These are phyloP conservation scores for Westerdykella ornata DNA, from an alignment of 2,329 filamentous ascomycete species.

Conservation along the genomic window DNA sequence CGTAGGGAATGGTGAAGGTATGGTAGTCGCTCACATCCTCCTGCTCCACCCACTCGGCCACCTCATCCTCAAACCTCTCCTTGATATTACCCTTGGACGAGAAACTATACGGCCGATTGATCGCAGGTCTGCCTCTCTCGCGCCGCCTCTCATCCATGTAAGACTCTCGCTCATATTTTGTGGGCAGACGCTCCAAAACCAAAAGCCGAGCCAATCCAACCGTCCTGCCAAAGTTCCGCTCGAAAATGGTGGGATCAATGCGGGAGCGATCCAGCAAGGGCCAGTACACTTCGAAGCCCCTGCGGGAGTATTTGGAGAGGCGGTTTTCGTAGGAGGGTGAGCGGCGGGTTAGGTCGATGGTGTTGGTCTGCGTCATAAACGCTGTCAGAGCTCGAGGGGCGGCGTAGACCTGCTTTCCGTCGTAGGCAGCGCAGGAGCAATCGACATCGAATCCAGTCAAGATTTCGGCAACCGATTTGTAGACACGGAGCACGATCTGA, in stretches of 20 bases:
- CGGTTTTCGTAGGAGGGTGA: conserved; percentile 85
- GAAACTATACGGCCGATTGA: conserved; percentile 41
- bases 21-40: conserved; percentile 75
- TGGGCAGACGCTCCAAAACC: conserved; percentile 72
- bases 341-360: conserved; percentile 68
- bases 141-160: conserved; percentile 64
- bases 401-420: conserved; percentile 72
- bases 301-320: conserved; percentile 71
- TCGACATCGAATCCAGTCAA: conserved; percentile 86
- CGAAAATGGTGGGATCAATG: conserved; percentile 80
- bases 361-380: conserved; percentile 76
- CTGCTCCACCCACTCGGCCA: conserved; percentile 74
- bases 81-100: conserved; percentile 62
- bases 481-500: conserved; percentile 78
- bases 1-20: conserved; percentile 59
- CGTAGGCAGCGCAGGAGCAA: conserved; percentile 72
- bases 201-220: conserved; percentile 72
- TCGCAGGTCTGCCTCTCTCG: conserved; percentile 63
- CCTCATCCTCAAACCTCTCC: conserved; percentile 67
- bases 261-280: conserved; percentile 64
- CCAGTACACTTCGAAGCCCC: conserved; percentile 82
- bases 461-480: conserved; percentile 77
- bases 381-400: conserved; percentile 70
- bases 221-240: conserved; percentile 69
- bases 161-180: conserved; percentile 57